Evolutionary conservation across 495 filamentous ascomycete species (phyloP).

Genomic region (Hypoxylon fragiforme): DNA sequence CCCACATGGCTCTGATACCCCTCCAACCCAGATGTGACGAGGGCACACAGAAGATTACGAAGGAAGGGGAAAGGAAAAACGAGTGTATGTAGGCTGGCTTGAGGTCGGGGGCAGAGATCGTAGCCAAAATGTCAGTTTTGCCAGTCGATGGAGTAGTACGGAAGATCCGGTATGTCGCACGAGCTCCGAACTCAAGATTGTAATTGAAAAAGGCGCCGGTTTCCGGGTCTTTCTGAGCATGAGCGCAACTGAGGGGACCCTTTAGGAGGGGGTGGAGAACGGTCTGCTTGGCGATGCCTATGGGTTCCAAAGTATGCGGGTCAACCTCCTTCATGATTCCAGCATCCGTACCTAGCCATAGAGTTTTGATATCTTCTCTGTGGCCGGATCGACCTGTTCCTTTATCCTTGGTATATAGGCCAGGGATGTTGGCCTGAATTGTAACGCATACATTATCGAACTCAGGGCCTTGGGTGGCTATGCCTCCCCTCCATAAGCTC

Average conservation of each 20-base stretch:
- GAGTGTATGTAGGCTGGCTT: conserved; percentile 72
- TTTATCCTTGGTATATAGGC: conserved; percentile 34
- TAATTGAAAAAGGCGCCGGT: conserved; percentile 81
- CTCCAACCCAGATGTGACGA: conserved; percentile 51
- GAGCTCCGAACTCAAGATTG: conserved; percentile 59
- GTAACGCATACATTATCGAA: conserved; percentile 62
- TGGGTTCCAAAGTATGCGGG: conserved; percentile 70
- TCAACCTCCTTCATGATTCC: conserved; percentile 61
- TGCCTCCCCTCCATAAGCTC: conserved; percentile 48
- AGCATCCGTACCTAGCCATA: conserved; percentile 66
- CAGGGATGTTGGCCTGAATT: conserved; percentile 61
- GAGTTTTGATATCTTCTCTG: conserved; percentile 43
- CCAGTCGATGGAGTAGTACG: conserved; percentile 60
- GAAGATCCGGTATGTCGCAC: conserved; percentile 65
- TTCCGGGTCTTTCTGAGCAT: conserved; percentile 68
- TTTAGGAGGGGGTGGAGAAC: conserved; percentile 66
- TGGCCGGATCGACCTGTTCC: conserved; percentile 27
- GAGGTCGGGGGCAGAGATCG: conserved; percentile 52
- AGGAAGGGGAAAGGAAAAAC: conserved; percentile 65
- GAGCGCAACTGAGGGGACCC: conserved; percentile 65
- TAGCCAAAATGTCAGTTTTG: conserved; percentile 69
- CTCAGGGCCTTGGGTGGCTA: conserved; percentile 27
- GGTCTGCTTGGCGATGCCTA: conserved; percentile 59
- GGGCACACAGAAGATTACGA: conserved; percentile 67
- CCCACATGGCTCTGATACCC: conserved; percentile 57